Evolutionary conservation across 2,329 filamentous ascomycete genomes (phyloP).

Genomic region (Apiospora sp.): DNA sequence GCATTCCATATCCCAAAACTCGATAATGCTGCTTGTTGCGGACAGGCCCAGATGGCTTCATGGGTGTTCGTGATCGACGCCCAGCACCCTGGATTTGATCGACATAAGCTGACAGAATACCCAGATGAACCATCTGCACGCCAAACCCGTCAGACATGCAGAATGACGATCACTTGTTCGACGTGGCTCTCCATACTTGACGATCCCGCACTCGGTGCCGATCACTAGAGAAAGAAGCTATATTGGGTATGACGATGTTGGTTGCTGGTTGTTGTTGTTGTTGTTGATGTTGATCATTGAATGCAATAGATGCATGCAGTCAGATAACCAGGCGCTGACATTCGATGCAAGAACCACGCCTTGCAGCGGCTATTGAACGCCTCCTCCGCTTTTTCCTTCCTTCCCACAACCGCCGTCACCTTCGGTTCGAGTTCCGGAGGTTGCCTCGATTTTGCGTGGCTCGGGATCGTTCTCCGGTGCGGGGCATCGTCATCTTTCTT

Average conservation of each 20-base stretch:
- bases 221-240: neutral
- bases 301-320: neutral
- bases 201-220: neutral
- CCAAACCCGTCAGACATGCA: neutral
- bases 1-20: neutral
- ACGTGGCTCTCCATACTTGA: neutral
- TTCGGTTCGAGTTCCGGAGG: neutral
- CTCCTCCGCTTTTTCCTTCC: neutral
- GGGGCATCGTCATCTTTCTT: neutral
- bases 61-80: neutral
- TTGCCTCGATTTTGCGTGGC: neutral
- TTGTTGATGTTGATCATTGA: neutral
- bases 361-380: constrained; percentile 13
- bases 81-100: neutral
- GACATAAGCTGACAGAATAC: neutral
- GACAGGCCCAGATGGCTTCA: neutral
- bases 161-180: neutral
- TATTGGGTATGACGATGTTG: neutral
- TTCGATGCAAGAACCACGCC: too few species aligned
- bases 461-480: neutral
- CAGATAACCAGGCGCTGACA: neutral
- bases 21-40: neutral
- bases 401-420: neutral
- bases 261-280: neutral
- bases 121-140: constrained; percentile 5